phyloP scores from a whole-genome alignment of 441 rosid species.

The Brassica hybrid region DNA sequence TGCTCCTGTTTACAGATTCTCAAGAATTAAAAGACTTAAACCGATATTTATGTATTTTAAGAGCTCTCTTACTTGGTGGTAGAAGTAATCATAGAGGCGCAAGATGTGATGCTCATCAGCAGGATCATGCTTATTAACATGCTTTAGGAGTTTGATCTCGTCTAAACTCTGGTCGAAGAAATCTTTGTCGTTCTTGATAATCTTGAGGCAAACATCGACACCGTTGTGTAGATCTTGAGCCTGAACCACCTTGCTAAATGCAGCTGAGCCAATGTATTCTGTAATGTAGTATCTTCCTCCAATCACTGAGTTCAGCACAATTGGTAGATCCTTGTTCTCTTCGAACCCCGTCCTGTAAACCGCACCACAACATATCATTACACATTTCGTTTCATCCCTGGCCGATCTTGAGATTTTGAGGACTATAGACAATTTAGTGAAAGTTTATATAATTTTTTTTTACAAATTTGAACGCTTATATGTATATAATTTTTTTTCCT shows the following conservation, averaged over 20 bases:
- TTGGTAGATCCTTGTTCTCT: conserved; percentile 83
- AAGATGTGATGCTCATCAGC: conserved; percentile 77
- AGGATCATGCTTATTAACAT: conserved; percentile 87
- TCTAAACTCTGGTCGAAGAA: conserved; percentile 97
- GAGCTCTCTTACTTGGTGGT: conserved; percentile 64
- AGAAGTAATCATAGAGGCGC: conserved; percentile 95
- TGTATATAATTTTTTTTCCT: no score
- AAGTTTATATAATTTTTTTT: background rate
- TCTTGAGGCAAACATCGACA: conserved; percentile 83
- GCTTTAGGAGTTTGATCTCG: conserved; percentile 93
- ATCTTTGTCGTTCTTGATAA: conserved; percentile 94
- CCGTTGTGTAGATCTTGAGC: conserved; percentile 84
- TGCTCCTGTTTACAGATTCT: conserved; percentile 66
- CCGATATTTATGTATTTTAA: background rate
- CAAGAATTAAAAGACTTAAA: conserved; percentile 6
- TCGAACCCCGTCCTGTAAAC: conserved; percentile 92
- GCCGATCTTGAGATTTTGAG: background rate
- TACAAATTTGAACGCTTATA: background rate
- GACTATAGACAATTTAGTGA: background rate
- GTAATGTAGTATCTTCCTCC: conserved; percentile 93
- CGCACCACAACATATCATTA: background rate
- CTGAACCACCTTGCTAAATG: conserved; percentile 91
- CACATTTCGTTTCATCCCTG: background rate
- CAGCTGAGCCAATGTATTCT: conserved; percentile 92
- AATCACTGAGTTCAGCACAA: conserved; percentile 70